phyloP scores from a whole-genome alignment of 257 asterid genomes.

The Solanum clarkiae region DNA sequence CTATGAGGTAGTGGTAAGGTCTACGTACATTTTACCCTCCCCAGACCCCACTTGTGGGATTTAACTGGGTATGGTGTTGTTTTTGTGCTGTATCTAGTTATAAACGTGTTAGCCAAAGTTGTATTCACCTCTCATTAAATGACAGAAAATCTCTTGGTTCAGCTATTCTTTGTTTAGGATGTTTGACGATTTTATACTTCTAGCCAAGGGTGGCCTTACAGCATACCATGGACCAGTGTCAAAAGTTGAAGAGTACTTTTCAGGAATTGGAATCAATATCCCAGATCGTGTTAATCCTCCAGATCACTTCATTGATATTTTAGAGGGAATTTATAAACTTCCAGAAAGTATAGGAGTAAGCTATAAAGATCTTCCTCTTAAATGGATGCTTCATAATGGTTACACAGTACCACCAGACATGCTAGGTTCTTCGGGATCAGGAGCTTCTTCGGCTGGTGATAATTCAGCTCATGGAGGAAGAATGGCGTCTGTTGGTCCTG shows the following conservation, averaged over 20 bases:
- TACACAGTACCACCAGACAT: conserved; percentile 61
- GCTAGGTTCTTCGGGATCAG: conserved; percentile 26
- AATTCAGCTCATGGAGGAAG: conserved; percentile 21
- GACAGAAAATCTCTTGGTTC: conserved; percentile 18
- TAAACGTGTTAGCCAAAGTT: not conserved
- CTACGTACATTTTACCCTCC: no score
- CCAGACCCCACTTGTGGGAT: no score
- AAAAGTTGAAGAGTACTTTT: conserved; percentile 82
- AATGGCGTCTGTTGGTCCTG: conserved; percentile 13
- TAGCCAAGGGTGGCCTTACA: conserved; percentile 87
- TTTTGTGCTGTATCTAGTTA: no score
- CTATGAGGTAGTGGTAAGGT: no score
- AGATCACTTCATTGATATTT: conserved; percentile 75
- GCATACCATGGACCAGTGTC: conserved; percentile 77
- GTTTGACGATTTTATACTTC: conserved; percentile 88
- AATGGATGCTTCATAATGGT: conserved; percentile 88
- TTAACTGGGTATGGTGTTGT: no score
- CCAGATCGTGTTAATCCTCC: conserved; percentile 95
- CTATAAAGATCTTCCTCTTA: conserved; percentile 65
- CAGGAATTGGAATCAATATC: conserved; percentile 43
- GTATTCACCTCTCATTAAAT: not conserved
- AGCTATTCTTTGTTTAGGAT: conserved; percentile 78
- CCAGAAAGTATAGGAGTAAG: conserved; percentile 37
- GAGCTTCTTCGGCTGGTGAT: conserved; percentile 9
- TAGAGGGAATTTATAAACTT: conserved; percentile 75